Percentiles rank a stretch among this genome's conserved stretches.
phyloP scores from a whole-genome alignment of 1,139 yeast species.

The Zygosaccharomyces pseudobailii region DNA sequence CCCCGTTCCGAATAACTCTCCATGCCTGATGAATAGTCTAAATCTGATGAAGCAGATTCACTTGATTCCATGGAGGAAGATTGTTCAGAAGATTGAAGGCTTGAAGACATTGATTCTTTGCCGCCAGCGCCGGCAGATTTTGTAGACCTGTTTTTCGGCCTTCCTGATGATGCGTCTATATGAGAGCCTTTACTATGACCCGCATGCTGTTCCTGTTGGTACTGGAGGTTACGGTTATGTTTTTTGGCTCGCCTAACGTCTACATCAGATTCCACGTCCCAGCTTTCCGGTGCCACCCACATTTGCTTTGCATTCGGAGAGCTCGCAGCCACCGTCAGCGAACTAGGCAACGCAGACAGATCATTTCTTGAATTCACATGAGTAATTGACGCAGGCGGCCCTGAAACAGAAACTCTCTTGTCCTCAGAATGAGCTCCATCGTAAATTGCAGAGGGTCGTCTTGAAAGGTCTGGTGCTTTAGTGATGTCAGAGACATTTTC shows the following conservation, averaged over 20 bases:
- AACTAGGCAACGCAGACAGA: constrained; percentile 7
- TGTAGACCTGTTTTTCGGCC: neutral
- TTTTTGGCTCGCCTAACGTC: constrained; percentile 13
- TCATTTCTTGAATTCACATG: neutral
- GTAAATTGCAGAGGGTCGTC: neutral
- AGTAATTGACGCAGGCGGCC: neutral
- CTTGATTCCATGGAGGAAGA: constrained; percentile 3
- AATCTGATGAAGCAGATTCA: constrained; percentile 9
- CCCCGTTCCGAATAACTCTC: constrained; percentile 1
- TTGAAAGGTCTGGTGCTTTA: constrained; percentile 9
- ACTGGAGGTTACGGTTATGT: neutral
- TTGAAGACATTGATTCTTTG: neutral
- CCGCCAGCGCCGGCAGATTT: neutral
- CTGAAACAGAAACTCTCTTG: neutral
- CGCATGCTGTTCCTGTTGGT: constrained; percentile 11
- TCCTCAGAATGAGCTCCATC: neutral
- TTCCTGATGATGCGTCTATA: neutral
- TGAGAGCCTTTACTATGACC: constrained; percentile 3
- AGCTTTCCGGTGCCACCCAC: constrained; percentile 74
- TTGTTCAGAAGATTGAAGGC: neutral
- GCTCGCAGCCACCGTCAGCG: constrained; percentile 7
- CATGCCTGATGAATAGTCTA: constrained; percentile 6
- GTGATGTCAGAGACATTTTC: constrained; percentile 32
- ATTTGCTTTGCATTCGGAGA: constrained; percentile 14
- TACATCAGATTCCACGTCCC: constrained; percentile 58